Percentiles rank a stretch among this genome's conserved stretches.
These are phyloP conservation scores for Saccharum hybrid DNA, from an alignment of 202 grass and related monocot genomes.

Conservation along the genomic window DNA sequence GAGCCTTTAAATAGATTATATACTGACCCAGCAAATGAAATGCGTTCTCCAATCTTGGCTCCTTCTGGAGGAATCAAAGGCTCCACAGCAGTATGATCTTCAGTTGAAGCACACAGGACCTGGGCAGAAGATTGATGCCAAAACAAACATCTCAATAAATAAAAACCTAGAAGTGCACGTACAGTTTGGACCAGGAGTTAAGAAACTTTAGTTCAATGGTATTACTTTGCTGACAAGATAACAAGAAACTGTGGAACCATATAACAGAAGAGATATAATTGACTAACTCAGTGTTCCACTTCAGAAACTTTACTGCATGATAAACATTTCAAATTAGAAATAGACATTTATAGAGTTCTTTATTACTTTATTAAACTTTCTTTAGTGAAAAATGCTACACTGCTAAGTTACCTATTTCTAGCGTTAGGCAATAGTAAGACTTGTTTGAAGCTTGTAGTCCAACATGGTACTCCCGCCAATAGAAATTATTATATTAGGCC, in stretches of 20 bases:
- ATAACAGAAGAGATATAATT: conserved; percentile 16
- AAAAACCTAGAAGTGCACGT: background rate
- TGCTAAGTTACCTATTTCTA: conserved; percentile 11
- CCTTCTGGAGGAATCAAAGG: conserved; percentile 93
- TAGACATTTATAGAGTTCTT: background rate
- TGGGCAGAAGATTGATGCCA: conserved; percentile 26
- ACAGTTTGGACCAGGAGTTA: conserved; percentile 20
- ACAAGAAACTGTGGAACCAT: background rate
- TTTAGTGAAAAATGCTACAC: background rate
- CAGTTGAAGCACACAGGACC: conserved; percentile 86
- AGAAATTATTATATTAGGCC: background rate
- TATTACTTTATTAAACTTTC: conserved; percentile 10
- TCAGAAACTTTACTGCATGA: conserved; percentile 20
- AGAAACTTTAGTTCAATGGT: conserved; percentile 11
- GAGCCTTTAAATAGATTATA: background rate
- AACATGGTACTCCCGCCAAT: background rate
- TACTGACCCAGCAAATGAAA: conserved; percentile 91
- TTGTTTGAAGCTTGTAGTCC: background rate
- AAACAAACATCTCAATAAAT: conserved; percentile 25
- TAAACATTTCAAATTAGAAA: background rate
- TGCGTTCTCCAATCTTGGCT: conserved; percentile 81
- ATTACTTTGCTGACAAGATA: background rate
- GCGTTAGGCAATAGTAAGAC: background rate
- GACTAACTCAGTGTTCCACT: background rate
- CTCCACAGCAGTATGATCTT: conserved; percentile 90